Percentiles rank a stretch among this genome's conserved stretches.
These are phyloP conservation scores for Schizochytrium sp. DNA, from an alignment of 108 stramenopile species.

Conservation along the genomic window DNA sequence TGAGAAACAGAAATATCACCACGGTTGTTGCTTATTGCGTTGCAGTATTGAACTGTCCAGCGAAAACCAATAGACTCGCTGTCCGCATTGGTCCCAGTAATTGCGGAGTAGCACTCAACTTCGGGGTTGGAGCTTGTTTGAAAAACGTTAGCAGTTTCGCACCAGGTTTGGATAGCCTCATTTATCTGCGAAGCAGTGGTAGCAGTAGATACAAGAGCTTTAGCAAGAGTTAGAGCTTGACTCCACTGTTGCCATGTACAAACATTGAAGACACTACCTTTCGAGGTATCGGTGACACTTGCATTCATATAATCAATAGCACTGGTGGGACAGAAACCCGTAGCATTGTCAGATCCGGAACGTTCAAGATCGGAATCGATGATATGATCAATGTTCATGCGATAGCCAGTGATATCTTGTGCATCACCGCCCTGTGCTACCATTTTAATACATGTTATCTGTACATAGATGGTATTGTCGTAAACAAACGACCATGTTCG, in stretches of 20 bases:
- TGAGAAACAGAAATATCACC: too few species aligned
- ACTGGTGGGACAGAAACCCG: background rate
- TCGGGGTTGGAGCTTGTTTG: background rate
- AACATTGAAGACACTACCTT: conserved; percentile 8
- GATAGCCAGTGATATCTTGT: background rate
- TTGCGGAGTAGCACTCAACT: background rate
- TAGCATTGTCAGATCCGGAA: background rate
- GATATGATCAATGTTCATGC: conserved; percentile 31
- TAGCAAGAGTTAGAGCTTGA: background rate
- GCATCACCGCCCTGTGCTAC: background rate
- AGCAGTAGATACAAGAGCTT: background rate
- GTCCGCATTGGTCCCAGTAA: background rate
- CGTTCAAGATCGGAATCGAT: conserved; percentile 32
- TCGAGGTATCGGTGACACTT: background rate
- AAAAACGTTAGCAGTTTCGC: conserved; percentile 32
- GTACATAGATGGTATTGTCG: background rate
- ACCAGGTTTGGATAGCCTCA: background rate
- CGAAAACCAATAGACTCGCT: background rate
- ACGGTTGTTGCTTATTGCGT: conserved; percentile 3
- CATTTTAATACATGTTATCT: conserved; percentile 7
- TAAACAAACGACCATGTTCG: background rate
- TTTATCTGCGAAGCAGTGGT: conserved; percentile 5
- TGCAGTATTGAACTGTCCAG: conserved; percentile 46
- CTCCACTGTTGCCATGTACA: conserved; percentile 47
- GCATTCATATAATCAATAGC: background rate